These are phyloP conservation scores for Fraxinus anomala DNA, from an alignment of 257 asterid genomes.

Conservation along the genomic window DNA sequence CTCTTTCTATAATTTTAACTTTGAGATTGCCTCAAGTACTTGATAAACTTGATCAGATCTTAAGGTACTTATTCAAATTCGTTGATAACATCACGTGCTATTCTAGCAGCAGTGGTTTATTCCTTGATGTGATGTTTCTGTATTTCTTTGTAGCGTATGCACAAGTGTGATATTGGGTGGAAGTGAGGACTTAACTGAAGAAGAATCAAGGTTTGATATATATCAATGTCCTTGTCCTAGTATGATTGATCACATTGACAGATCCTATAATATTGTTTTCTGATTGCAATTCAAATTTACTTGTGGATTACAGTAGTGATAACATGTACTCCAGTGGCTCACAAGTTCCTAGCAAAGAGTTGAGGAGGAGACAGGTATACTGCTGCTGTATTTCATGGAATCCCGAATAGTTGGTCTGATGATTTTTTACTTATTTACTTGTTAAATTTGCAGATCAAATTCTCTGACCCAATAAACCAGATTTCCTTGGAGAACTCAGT, in stretches of 20 bases:
- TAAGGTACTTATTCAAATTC: constrained; percentile 56
- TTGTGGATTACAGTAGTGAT: constrained; percentile 56
- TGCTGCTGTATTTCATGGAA: constrained; percentile 21
- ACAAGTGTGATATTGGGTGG: constrained; percentile 86
- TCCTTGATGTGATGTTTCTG: constrained; percentile 19
- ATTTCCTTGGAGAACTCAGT: constrained; percentile 75
- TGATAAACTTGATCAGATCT: constrained; percentile 89
- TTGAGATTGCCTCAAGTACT: constrained; percentile 89
- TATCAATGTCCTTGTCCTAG: constrained; percentile 7
- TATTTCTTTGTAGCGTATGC: constrained; percentile 65
- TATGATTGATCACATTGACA: neutral
- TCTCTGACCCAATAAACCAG: constrained; percentile 82
- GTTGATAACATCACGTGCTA: constrained; percentile 14
- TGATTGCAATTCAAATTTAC: constrained; percentile 26
- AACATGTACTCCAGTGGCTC: constrained; percentile 62
- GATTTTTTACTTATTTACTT: constrained; percentile 13
- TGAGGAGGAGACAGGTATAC: constrained; percentile 88
- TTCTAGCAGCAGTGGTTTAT: constrained; percentile 7
- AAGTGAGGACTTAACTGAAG: constrained; percentile 77
- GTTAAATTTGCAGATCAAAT: constrained; percentile 61
- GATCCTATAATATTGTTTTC: constrained; percentile 17
- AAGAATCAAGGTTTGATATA: constrained; percentile 79
- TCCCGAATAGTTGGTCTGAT: neutral
- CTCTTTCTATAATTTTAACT: constrained; percentile 80
- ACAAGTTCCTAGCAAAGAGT: constrained; percentile 84